Evolutionary conservation across 805 yeast genomes (phyloP), one percentile per base, ranked within the genome.

Genomic region (Phaffomyces opuntiae): DNA sequence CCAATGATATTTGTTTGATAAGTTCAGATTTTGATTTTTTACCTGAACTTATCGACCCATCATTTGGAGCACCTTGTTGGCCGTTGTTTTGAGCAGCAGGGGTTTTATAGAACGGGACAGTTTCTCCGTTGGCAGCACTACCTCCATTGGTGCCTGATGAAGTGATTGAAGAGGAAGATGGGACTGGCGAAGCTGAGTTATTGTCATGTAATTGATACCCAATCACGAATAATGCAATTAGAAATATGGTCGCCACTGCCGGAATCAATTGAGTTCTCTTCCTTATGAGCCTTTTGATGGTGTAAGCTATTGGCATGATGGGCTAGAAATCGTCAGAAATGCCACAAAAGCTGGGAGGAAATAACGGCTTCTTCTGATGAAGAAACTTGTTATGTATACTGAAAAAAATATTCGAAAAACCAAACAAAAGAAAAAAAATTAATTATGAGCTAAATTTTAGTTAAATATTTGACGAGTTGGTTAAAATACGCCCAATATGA

Each of bases 71-170:
- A 6, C 33, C 38, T 19, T 13, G 32, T 5, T 37, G 27, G 9
- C 26, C 38, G 21, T 39, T 40, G 36, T 37, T 44, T 17, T 48
- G 47, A 1, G 52, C 54, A 8, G 60, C 53, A 1, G 45, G 42
- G 0, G 62, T 51, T 39, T 56, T 49, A 45, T 52, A 55, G 45
- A 59, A 59, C 1, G 63, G 63, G 5, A 59, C 47, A 2, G 63
- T 57, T 5, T 48, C 40, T 17, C 54, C 56, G 17, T 16, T 16
- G 6, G 12, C 21, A 16, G 19, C 19, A 33, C 16, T 33, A 16
- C 21, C 16, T 32, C 9, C 35, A 14, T 7, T n/a, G 6, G 36
- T 33, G 6, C 31, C 31, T 29, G 31, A 29, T 11, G 31, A 29
- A 11, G 16, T 32, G 16, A n/a, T n/a, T 32, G 34, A 32, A 14